phyloP scores from a whole-genome alignment of 192 early-diverging fungal species.

The Coemansia sp. region DNA sequence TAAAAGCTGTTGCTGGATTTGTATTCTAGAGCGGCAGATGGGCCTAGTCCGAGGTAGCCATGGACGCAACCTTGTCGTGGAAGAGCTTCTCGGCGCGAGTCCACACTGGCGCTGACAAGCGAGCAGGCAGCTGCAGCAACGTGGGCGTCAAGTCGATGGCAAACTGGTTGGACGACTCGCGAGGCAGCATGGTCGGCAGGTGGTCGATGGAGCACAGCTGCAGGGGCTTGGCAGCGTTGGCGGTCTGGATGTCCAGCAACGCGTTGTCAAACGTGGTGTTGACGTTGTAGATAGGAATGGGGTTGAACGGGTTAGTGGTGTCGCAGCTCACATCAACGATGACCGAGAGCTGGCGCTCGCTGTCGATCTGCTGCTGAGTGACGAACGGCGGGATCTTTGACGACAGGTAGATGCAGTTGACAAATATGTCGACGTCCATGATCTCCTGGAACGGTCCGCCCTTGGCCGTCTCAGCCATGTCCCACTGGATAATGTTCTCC shows the following conservation, averaged over 20 bases:
- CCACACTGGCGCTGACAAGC: slow-evolving; percentile 73
- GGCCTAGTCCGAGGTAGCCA: slow-evolving; percentile 45
- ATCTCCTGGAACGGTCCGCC: slow-evolving; percentile 95
- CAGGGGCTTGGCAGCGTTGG: slow-evolving; percentile 59
- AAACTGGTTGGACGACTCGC: slow-evolving; percentile 89
- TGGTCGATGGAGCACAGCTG: slow-evolving; percentile 97
- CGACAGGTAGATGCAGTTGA: slow-evolving; percentile 99
- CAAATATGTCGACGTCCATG: slow-evolving; percentile 84
- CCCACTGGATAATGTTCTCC: slow-evolving; percentile 90
- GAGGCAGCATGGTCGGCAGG: slow-evolving; percentile 88
- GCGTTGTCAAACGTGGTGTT: slow-evolving; percentile 96
- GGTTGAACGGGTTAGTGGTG: slow-evolving; percentile 96
- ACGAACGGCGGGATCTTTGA: slow-evolving; percentile 92
- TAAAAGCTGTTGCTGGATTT: not conserved
- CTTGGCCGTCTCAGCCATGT: slow-evolving; percentile 86
- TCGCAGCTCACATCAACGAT: slow-evolving; percentile 95
- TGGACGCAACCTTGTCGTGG: slow-evolving; percentile 70
- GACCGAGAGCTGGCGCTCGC: slow-evolving; percentile 69
- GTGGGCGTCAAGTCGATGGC: slow-evolving; percentile 80
- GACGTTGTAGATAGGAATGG: slow-evolving; percentile 89
- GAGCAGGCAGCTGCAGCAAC: slow-evolving; percentile 67
- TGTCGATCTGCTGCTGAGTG: slow-evolving; percentile 74
- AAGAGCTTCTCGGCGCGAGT: slow-evolving; percentile 79
- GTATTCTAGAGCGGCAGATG: too few species aligned
- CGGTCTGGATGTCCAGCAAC: slow-evolving; percentile 60